phyloP scores from a whole-genome alignment of 2,329 filamentous ascomycete genomes.

The Tolypocladium ovalisporum region DNA sequence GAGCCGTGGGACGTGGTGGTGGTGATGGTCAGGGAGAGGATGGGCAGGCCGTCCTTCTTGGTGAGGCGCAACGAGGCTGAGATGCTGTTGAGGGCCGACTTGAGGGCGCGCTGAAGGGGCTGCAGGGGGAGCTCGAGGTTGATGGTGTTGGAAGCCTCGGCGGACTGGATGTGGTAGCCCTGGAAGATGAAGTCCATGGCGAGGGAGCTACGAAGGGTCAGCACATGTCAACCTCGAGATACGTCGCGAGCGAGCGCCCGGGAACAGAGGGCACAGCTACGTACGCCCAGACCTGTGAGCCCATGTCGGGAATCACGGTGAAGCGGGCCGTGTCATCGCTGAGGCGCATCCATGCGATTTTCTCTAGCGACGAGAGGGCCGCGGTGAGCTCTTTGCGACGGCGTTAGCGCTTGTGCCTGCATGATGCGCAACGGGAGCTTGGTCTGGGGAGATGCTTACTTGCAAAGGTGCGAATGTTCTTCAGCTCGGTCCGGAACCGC shows the following conservation, averaged over 20 bases:
- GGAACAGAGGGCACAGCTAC: constrained; percentile 28
- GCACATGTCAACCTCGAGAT: background rate
- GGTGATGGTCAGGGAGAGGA: constrained; percentile 83
- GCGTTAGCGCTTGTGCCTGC: background rate
- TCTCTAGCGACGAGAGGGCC: constrained; percentile 57
- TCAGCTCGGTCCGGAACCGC: constrained; percentile 56
- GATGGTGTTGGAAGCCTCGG: constrained; percentile 74
- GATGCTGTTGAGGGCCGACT: constrained; percentile 71
- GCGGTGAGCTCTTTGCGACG: constrained; percentile 47
- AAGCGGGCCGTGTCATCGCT: constrained; percentile 83
- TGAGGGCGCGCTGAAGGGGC: constrained; percentile 81
- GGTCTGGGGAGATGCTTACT: constrained; percentile 27
- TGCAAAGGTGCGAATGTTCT: constrained; percentile 55
- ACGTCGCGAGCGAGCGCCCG: background rate
- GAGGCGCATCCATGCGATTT: constrained; percentile 83
- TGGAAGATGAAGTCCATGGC: constrained; percentile 79
- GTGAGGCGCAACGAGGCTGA: constrained; percentile 81
- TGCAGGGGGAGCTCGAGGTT: constrained; percentile 92
- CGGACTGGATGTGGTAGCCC: constrained; percentile 75
- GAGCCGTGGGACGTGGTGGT: constrained; percentile 48
- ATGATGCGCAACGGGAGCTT: background rate
- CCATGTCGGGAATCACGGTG: constrained; percentile 88
- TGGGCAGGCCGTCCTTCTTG: constrained; percentile 79
- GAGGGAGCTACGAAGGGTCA: constrained; percentile 32
- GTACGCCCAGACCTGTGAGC: constrained; percentile 93